Evolutionary conservation across 257 asterid species (phyloP).

Genomic region (Solanum commersonii): DNA sequence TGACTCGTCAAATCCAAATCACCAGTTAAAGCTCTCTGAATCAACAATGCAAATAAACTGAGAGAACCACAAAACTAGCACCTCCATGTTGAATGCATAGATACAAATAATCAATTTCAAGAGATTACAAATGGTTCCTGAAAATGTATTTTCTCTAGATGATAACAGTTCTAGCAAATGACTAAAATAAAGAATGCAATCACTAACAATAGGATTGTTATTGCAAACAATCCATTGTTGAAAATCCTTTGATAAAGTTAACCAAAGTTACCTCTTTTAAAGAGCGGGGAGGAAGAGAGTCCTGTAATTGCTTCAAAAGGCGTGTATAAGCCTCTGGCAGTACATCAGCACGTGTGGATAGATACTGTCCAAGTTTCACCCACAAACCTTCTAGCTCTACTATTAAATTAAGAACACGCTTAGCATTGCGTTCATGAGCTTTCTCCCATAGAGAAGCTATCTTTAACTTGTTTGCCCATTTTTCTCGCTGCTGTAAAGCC

Average conservation of each 20-base stretch:
- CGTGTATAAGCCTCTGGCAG: conserved; percentile 82
- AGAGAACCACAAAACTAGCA: neutral
- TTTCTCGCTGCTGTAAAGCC: conserved; percentile 81
- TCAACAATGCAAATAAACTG: neutral
- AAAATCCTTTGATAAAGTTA: neutral
- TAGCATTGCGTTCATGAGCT: conserved; percentile 93
- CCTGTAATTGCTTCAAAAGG: conserved; percentile 86
- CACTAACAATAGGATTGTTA: neutral
- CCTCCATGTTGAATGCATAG: neutral
- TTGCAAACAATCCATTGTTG: neutral
- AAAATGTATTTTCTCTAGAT: neutral
- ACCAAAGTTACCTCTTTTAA: conserved; percentile 56
- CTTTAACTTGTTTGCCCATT: conserved; percentile 62
- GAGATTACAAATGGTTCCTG: neutral
- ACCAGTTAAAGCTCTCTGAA: neutral
- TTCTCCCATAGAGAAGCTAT: conserved; percentile 75
- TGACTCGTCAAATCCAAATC: neutral
- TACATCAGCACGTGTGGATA: conserved; percentile 98
- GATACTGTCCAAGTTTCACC: conserved; percentile 96
- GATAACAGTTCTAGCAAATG: neutral
- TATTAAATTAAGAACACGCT: conserved; percentile 69
- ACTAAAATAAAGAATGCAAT: neutral
- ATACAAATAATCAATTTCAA: neutral
- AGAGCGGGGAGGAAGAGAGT: conserved; percentile 94
- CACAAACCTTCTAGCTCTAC: conserved; percentile 90